Evolutionary conservation across 257 asterid genomes (phyloP).

Genomic region (Solanum chiquidenum): DNA sequence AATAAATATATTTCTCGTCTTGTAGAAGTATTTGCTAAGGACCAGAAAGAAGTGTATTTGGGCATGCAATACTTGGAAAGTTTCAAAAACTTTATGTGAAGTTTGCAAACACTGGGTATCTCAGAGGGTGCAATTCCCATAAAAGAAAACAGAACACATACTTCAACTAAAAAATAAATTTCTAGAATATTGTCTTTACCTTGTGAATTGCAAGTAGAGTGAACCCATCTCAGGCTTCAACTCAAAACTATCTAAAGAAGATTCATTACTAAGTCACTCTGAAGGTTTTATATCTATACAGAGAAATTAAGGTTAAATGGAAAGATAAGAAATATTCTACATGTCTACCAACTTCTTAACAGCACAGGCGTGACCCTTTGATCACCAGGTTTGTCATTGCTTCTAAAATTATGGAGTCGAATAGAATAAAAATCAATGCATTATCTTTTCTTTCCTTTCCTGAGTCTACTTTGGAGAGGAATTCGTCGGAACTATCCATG

Average conservation of each 20-base stretch:
- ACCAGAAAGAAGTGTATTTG: not conserved
- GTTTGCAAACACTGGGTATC: not conserved
- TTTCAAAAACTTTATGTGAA: not conserved
- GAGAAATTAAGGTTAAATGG: not conserved
- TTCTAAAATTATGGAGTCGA: not conserved
- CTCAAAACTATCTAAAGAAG: not conserved
- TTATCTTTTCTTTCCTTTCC: not conserved
- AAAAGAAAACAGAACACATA: not conserved
- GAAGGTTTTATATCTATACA: not conserved
- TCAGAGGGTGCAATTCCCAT: not conserved
- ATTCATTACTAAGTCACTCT: not conserved
- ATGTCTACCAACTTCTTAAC: not conserved
- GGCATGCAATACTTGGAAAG: not conserved
- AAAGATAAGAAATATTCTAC: not conserved
- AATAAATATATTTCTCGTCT: too few relatives aligned
- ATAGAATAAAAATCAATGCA: not conserved
- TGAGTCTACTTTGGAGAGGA: not conserved
- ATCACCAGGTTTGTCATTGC: not conserved
- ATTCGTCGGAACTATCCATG: constrained; percentile 29
- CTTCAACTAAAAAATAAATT: not conserved
- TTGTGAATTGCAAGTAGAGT: not conserved
- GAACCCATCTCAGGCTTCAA: not conserved
- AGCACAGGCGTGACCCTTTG: not conserved
- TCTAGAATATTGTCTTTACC: not conserved
- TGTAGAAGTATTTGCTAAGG: too few relatives aligned